Conservation (phyloP, 2,329 filamentous ascomycete species). For the Fusarium decemcellulare region DNA sequence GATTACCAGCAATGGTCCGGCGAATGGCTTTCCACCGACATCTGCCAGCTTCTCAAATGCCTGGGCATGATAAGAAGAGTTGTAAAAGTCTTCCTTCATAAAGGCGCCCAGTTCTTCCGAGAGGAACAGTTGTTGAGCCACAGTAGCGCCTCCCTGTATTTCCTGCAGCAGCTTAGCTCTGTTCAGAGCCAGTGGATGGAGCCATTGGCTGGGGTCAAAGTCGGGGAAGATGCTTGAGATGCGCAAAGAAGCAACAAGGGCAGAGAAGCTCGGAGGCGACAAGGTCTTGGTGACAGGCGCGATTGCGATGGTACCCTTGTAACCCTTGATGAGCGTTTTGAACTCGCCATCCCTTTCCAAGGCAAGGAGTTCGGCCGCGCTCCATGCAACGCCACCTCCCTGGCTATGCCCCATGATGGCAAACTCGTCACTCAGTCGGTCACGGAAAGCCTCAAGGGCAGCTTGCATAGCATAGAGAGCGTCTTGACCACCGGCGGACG, state of each 20-base stretch:
- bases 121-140: constrained; percentile 12
- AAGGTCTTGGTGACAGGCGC: constrained; percentile 21
- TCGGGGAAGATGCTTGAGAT: constrained; percentile 18
- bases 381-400: constrained; percentile 61
- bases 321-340: not conserved
- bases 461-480: constrained; percentile 59
- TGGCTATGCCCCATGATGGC: constrained; percentile 63
- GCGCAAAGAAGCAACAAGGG: constrained; percentile 2
- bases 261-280: not conserved
- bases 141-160: constrained; percentile 8
- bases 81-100: not conserved
- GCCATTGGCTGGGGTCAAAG: constrained; percentile 33
- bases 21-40: not conserved
- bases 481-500: constrained; percentile 58
- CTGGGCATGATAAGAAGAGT: constrained; percentile 13
- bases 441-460: constrained; percentile 55
- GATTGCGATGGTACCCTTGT: constrained; percentile 29
- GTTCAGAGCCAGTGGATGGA: constrained; percentile 22
- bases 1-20: constrained; percentile 5
- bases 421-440: constrained; percentile 52
- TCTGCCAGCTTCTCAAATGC: constrained; percentile 13
- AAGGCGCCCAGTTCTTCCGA: fast-evolving
- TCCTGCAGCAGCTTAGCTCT: constrained; percentile 15
- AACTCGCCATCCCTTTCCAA: constrained; percentile 26
- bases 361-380: constrained; percentile 41